phyloP scores from a whole-genome alignment of 345 rosid genomes.

The Durio zibethinus region DNA sequence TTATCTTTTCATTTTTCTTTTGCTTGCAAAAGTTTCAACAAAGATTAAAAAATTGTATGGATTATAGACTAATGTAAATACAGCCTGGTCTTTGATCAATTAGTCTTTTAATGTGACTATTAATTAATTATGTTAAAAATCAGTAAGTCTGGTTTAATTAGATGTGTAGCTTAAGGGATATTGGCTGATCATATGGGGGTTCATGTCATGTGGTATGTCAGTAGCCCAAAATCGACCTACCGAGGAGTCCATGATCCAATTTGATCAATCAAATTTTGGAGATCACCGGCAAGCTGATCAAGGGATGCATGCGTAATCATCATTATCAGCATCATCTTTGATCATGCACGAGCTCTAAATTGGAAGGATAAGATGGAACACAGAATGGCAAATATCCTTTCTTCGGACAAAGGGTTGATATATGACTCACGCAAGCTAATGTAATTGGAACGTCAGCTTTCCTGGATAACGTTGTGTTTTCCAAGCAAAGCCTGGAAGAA shows the following conservation, averaged over 20 bases:
- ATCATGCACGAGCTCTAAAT: background rate
- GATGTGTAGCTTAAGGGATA: background rate
- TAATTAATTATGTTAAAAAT: background rate
- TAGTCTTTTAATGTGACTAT: background rate
- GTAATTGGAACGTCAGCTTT: background rate
- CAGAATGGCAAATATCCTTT: background rate
- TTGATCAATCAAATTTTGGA: slow-evolving; percentile 9
- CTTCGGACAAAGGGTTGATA: background rate
- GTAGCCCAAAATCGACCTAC: slow-evolving; percentile 13
- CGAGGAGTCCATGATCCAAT: slow-evolving; percentile 13
- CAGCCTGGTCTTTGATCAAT: slow-evolving; percentile 19
- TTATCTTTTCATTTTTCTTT: slow-evolving; percentile 4
- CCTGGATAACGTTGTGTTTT: background rate
- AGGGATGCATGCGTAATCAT: background rate
- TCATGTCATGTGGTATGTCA: slow-evolving; percentile 8
- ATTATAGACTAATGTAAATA: slow-evolving; percentile 12
- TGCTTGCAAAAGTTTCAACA: background rate
- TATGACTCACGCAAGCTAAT: background rate
- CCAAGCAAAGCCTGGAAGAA: background rate
- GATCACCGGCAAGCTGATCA: background rate
- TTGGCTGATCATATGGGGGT: slow-evolving; percentile 13
- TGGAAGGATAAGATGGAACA: background rate
- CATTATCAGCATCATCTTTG: background rate
- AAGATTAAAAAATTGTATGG: slow-evolving; percentile 18
- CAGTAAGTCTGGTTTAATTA: background rate